Conservation (phyloP, 306 rosid species). For the Hylodesmum podocarpum region DNA sequence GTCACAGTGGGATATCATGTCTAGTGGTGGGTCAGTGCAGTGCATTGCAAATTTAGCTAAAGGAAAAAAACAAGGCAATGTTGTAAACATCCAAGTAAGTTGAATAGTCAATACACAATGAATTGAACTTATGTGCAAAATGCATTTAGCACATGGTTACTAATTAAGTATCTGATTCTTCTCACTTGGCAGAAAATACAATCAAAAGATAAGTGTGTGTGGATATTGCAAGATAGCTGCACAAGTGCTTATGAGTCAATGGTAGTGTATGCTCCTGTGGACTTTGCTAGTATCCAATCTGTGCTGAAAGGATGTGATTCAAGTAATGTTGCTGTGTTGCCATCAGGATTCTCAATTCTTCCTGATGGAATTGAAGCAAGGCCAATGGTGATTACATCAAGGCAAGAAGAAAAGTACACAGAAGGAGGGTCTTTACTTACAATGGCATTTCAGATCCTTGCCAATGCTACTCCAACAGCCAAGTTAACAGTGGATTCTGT, state of each 20-base stretch:
- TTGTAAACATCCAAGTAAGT: conserved; percentile 83
- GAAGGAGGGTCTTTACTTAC: conserved; percentile 90
- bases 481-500: conserved; percentile 81
- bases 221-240: conserved; percentile 93
- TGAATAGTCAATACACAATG: background rate
- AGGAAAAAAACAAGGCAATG: conserved; percentile 95
- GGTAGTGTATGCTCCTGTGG: conserved; percentile 86
- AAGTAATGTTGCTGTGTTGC: conserved; percentile 70
- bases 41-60: conserved; percentile 78
- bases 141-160: background rate
- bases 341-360: conserved; percentile 90
- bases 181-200: conserved; percentile 52
- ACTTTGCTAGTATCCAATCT: conserved; percentile 68
- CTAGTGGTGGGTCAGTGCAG: conserved; percentile 64
- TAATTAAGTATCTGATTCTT: conserved; percentile 7
- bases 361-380: conserved; percentile 80
- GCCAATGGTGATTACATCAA: conserved; percentile 72
- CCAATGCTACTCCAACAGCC: conserved; percentile 72
- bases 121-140: background rate
- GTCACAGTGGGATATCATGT: conserved; percentile 84
- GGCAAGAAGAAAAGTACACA: conserved; percentile 59
- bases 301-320: conserved; percentile 91
- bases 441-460: conserved; percentile 70
- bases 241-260: conserved; percentile 78
- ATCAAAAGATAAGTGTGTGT: conserved; percentile 70